phyloP scores from a whole-genome alignment of 208 protist genomes.

The Trichomonas vaginalis region DNA sequence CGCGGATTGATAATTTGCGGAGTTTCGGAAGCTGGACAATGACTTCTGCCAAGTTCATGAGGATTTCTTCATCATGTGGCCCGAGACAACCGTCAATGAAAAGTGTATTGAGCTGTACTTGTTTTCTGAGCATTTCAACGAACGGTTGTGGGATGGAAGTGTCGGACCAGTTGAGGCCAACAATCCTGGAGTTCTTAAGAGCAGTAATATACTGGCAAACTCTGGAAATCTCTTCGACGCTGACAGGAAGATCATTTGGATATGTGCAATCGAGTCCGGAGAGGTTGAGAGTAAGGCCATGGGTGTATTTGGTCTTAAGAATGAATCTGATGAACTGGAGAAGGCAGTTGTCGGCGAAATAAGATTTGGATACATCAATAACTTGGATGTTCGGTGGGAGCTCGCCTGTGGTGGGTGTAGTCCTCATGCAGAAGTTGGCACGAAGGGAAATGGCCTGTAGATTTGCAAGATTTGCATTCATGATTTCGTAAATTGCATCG shows the following conservation, averaged over 20 bases:
- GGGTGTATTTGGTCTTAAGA: background rate
- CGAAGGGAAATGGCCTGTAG: background rate
- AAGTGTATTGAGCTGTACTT: background rate
- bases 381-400: background rate
- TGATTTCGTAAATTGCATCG: background rate
- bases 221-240: background rate
- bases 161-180: background rate
- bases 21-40: background rate
- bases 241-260: background rate
- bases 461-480: background rate
- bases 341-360: background rate
- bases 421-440: background rate
- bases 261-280: background rate
- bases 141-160: background rate
- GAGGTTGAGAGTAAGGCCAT: background rate
- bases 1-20: background rate
- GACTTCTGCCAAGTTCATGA: background rate
- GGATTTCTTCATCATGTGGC: background rate
- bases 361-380: background rate
- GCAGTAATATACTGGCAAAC: background rate
- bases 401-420: background rate
- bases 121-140: background rate
- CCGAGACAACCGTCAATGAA: background rate
- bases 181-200: background rate
- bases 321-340: background rate